Base-by-base conservation (phyloP, 345 rosid genomes). In the Euphorbia pulcherrima region DNA sequence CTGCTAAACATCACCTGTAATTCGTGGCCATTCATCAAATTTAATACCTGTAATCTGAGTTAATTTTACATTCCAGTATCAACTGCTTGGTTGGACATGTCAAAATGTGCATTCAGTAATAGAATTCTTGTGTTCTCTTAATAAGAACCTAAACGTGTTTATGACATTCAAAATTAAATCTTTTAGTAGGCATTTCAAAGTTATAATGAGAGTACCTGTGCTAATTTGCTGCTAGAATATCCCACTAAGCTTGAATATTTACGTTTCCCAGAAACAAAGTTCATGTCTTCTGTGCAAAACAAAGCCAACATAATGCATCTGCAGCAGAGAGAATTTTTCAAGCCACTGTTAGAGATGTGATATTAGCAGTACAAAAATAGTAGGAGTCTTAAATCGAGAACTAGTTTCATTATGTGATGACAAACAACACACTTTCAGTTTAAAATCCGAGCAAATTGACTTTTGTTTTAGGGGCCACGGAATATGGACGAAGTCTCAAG, bases 1-100 rank as follows among this genome's bases (percentile, higher is more conserved):
- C 92, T 88, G 68, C 93, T 94, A 79, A 94, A 94, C 96, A 85
- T 94, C 64, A 94, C 83, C 97, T 94, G 90, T 83, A 89, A 79
- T 66, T 70, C 46, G 62, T 66, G 47, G 24, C 64, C 53, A 51
- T 16, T 8, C 28, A 50, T 68, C 21, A 29, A 18, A 23, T 63
- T 63, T 59, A 52, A 54, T 44, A 4, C 53, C n/a, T 30, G 48
- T 20, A 13, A 16, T 7, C 58, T 20, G 23, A 30, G 57, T 27
- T 17, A 13, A 44, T 52, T 30, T 39, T 53, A 60, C 27, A 48
- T 77, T 20, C 40, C 56, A 13, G 40, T 48, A 53, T 62, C 16
- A 10, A 29, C 56, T 16, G 41, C 16, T 29, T 16, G 40, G 62
- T 18, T n/a, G 21, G 21, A 3, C 18, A 60, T 33, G 46, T 9